Base-by-base conservation (phyloP, 2,329 filamentous ascomycete species). In the Talaromyces sp. region DNA sequence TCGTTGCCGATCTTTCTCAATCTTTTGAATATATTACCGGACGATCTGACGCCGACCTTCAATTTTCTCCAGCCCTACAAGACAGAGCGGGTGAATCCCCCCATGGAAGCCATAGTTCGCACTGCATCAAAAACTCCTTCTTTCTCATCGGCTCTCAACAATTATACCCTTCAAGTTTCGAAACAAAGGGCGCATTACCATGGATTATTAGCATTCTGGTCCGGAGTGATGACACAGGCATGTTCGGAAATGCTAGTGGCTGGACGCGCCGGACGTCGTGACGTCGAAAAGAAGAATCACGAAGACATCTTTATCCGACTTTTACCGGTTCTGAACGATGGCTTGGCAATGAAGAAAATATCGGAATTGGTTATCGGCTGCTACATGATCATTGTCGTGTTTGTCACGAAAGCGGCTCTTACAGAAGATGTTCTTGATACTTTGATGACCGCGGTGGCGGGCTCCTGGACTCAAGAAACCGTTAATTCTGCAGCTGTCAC, bases 31-130 rank as follows among this genome's bases (percentile, higher is more conserved):
- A 96, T 99, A 65, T 82, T 99, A 13, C 93, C 95, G 0, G 86
- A 84, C 59, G 74, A 83, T 19, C 82, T 97, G 8, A 89, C 93
- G 0, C 81, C 86, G 47, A 87, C 91, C 43, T 93, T 95, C 76
- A 89, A 89, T 70, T 97, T 97, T 76, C 84, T 99, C 65, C 85
- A 89, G 67, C 94, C 94, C 3, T 98, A 98, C 78, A 88, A 94
- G 69, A 88, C 89, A 67, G 90, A 91, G 13, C 83, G 91, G 60
- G 89, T 90, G 51, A 86, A 86, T 40, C 92, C 91, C 8, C 92
- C 94, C 5, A 87, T 93, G 70, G 88, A 92, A 70, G 87, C 92
- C 6, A 84, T 99, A 60, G 90, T 97, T 15, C 90, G 95, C 74
- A 90, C 92, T 68, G 91, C 93, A 47, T 89, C 89, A 36, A 91